Percentiles rank a stretch among this genome's conserved stretches.
phyloP scores from a whole-genome alignment of 352 stramenopile species.

The Phytophthora ramorum region DNA sequence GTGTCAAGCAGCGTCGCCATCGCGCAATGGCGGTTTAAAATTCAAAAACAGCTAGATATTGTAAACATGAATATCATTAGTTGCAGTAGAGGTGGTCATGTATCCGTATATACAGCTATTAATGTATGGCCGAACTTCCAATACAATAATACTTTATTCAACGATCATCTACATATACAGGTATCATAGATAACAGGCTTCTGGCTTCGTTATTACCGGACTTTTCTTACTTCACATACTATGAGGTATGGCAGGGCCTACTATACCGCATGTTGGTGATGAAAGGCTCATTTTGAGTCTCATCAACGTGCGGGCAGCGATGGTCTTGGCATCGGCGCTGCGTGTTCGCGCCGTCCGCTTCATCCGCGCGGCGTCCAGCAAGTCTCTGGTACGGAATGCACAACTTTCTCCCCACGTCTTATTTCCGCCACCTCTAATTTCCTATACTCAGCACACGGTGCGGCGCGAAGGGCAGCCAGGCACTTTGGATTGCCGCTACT shows the following conservation, averaged over 20 bases:
- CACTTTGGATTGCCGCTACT: constrained; percentile 84
- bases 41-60: constrained; percentile 18
- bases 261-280: constrained; percentile 2
- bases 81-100: neutral
- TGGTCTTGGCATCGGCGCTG: constrained; percentile 21
- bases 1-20: constrained; percentile 50
- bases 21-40: constrained; percentile 30
- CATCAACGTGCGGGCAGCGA: constrained; percentile 4
- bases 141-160: neutral
- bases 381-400: constrained; percentile 10
- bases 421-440: neutral
- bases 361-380: constrained; percentile 20
- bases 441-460: constrained; percentile 65
- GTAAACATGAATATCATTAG: neutral
- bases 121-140: neutral
- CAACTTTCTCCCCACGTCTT: neutral
- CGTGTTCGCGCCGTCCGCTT: constrained; percentile 16
- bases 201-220: neutral
- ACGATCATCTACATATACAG: neutral
- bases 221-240: neutral
- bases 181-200: neutral
- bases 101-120: constrained; percentile 3
- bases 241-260: constrained; percentile 6
- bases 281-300: neutral
- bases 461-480: constrained; percentile 61